These are phyloP conservation scores for Cutaneotrichosporon mucoides DNA, from an alignment of 1,284 basidiomycete species.

Conservation along the genomic window DNA sequence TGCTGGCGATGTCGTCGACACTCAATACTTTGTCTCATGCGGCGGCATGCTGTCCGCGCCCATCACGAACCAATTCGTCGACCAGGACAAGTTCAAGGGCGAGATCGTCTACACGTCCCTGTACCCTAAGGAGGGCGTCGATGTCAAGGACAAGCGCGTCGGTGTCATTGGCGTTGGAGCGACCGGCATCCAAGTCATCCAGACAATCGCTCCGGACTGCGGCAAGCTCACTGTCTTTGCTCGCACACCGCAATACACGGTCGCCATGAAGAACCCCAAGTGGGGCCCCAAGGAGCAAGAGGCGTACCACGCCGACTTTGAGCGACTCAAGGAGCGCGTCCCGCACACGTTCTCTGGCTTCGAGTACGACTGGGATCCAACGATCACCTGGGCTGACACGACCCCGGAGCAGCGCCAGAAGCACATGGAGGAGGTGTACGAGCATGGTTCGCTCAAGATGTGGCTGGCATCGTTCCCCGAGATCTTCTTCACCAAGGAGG, in stretches of 20 bases:
- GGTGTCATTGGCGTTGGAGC: constrained; percentile 12
- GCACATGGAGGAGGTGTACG: constrained; percentile 9
- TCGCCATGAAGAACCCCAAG: constrained; percentile 17
- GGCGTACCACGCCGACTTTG: constrained; percentile 6
- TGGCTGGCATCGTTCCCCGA: constrained; percentile 14
- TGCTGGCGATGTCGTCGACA: constrained; percentile 11
- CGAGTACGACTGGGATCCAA: constrained; percentile 9
- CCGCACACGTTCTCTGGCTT: constrained; percentile 10
- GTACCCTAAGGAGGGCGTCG: constrained; percentile 12
- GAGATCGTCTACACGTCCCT: constrained; percentile 11
- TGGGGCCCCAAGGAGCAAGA: constrained; percentile 1
- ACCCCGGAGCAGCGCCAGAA: constrained; percentile 7
- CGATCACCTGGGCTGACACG: not conserved
- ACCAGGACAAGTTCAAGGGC: constrained; percentile 14
- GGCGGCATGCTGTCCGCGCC: constrained; percentile 16
- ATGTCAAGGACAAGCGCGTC: constrained; percentile 9
- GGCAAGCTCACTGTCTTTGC: constrained; percentile 15
- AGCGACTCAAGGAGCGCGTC: not conserved
- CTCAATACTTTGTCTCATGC: constrained; percentile 14
- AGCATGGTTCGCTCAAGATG: constrained; percentile 15
- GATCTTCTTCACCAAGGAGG: constrained; percentile 12
- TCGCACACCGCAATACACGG: constrained; percentile 14
- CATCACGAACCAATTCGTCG: constrained; percentile 6
- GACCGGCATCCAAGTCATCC: constrained; percentile 16
- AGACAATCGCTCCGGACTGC: constrained; percentile 7